Base-by-base conservation (phyloP, 2,329 filamentous ascomycete genomes). In the Fusarium buxicola region DNA sequence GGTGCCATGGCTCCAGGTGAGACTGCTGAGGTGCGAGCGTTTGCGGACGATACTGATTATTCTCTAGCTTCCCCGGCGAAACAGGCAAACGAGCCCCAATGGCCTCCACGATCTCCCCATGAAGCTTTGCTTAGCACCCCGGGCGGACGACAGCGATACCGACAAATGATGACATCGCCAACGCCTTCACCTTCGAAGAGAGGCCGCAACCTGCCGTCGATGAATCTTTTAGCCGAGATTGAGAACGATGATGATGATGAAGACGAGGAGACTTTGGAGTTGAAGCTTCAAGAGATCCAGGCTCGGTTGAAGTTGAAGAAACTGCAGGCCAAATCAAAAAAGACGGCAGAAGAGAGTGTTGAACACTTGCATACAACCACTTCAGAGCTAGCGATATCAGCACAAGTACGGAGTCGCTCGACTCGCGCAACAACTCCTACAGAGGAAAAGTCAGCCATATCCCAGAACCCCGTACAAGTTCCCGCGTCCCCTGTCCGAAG, bases 261-360 rank as follows among this genome's bases (percentile, higher is more conserved):
- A 7, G 94, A 96, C 68, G 94, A 97, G 75, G 94, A 98, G 80
- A 96, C 88, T 2, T 78, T 98, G 30, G 87, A 96, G 72, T 80
- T 99, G 61, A 89, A 96, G 74, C 80, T 98, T 6, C 89, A 94
- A 64, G 92, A 92, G 52, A 96, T 99, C 56, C 89, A 98, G 75
- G 92, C 94, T 7, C 89, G 90, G 58, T 78, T 98, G 48, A 95
- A 90, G 76, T 77, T 98, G 64, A 98, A 97, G 76, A 93, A 90
- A 72, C 79, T 98, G 12, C 91, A 95, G 74, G 77, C 75, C 44
- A 76, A 68, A 48, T 56, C 57, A 7, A 69, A 67, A 41, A 70
- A 65, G 58, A 53, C 58, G 27, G 21, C 21, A 21, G 56, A 49
- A 41, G 63, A 58, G 32, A 60, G 55, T 60, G 65, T 57, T 38